Evolutionary conservation across 495 filamentous ascomycete species (phyloP).

Genomic region (Hypomontagnella monticulosa): DNA sequence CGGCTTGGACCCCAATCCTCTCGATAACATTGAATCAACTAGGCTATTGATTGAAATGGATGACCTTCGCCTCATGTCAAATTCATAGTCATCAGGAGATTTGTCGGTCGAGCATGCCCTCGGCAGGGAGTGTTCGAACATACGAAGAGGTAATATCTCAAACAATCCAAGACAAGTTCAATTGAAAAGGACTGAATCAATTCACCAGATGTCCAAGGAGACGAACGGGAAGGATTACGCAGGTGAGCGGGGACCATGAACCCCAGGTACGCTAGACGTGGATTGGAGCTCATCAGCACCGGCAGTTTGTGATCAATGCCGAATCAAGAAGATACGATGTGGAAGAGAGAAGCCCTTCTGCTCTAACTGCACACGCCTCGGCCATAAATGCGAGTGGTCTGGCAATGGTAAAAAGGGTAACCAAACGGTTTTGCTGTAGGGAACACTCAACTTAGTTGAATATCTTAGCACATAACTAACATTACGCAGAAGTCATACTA

Average conservation of each 20-base stretch:
- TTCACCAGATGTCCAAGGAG: slow-evolving; percentile 27
- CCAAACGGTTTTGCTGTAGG: slow-evolving; percentile 28
- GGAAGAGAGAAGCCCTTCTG: slow-evolving; percentile 33
- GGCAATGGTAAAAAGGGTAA: slow-evolving; percentile 34
- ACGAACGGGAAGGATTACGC: slow-evolving; percentile 32
- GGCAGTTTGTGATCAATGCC: slow-evolving; percentile 34
- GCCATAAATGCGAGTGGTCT: slow-evolving; percentile 33
- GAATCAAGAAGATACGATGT: slow-evolving; percentile 35
- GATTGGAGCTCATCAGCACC: slow-evolving; percentile 2
- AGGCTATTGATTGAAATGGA: slow-evolving; percentile 11
- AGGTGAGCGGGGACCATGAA: slow-evolving; percentile 25
- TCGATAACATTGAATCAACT: neutral
- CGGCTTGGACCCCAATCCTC: slow-evolving; percentile 13
- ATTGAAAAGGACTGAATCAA: slow-evolving; percentile 1
- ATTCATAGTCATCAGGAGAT: slow-evolving; percentile 4
- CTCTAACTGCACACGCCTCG: slow-evolving; percentile 28
- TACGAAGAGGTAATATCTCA: slow-evolving; percentile 25
- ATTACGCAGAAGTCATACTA: slow-evolving; percentile 25
- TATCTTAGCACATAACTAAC: neutral
- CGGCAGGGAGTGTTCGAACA: slow-evolving; percentile 25
- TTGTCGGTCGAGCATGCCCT: slow-evolving; percentile 9
- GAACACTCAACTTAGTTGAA: neutral
- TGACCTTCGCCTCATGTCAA: slow-evolving; percentile 3
- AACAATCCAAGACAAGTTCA: neutral
- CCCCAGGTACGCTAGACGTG: slow-evolving; percentile 1